A percentile compares a stretch with the other conserved stretches of the same genome.
These are phyloP conservation scores for Pythium phragmitis DNA, from an alignment of 352 stramenopile species.

Conservation along the genomic window DNA sequence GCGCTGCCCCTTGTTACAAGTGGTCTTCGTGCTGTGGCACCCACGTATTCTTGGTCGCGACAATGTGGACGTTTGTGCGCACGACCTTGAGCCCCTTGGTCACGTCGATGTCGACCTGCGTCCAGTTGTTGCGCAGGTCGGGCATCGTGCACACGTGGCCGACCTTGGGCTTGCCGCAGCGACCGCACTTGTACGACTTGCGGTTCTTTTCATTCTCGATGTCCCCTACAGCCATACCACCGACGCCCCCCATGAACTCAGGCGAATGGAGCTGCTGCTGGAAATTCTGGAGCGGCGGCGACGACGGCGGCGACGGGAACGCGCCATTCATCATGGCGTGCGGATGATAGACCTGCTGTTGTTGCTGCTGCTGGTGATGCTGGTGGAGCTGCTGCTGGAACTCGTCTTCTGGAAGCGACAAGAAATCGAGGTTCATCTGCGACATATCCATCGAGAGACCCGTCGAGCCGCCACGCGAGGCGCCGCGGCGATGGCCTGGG, in stretches of 20 bases:
- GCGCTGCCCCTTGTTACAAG: conserved; percentile 6
- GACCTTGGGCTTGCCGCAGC: conserved; percentile 83
- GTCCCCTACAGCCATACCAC: conserved; percentile 27
- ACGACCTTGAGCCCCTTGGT: conserved; percentile 75
- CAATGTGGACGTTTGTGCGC: conserved; percentile 71
- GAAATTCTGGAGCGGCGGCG: conserved; percentile 25
- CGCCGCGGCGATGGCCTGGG: conserved; percentile 26
- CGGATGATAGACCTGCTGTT: no score
- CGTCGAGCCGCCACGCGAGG: conserved; percentile 41
- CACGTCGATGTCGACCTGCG: conserved; percentile 72
- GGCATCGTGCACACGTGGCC: conserved; percentile 86
- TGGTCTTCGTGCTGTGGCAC: conserved; percentile 66
- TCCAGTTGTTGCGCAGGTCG: conserved; percentile 86
- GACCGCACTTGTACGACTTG: conserved; percentile 87
- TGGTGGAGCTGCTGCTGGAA: conserved; percentile 43
- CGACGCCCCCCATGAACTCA: conserved; percentile 6
- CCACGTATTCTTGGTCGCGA: conserved; percentile 70
- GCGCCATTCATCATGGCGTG: neutral
- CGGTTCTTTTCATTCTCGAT: conserved; percentile 45
- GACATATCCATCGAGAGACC: conserved; percentile 84
- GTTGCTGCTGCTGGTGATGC: conserved; percentile 31
- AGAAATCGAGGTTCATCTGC: conserved; percentile 74
- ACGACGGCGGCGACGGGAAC: conserved; percentile 21
- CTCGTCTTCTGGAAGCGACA: conserved; percentile 62
- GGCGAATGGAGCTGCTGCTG: conserved; percentile 29